Conservation (phyloP, 176 grass and related monocot species). For the Pharus latifolius region DNA sequence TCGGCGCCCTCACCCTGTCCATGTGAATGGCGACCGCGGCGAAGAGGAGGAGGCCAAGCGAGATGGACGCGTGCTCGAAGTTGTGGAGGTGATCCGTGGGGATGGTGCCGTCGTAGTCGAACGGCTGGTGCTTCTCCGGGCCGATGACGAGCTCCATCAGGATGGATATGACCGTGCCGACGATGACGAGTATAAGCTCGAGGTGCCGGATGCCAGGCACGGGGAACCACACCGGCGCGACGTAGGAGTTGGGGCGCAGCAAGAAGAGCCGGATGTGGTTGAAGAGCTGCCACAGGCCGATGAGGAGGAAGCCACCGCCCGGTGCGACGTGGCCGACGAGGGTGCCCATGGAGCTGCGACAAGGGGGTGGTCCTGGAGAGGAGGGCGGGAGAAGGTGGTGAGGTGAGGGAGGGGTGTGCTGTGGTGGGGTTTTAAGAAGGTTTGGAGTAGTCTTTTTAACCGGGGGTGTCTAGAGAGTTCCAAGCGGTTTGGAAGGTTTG, state of each 20-base stretch:
- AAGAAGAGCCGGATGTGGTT: slow-evolving; percentile 61
- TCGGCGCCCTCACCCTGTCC: slow-evolving; percentile 29
- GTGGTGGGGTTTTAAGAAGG: slow-evolving; percentile 32
- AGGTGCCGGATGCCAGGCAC: slow-evolving; percentile 35
- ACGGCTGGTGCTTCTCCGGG: slow-evolving; percentile 71
- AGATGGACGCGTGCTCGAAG: slow-evolving; percentile 98
- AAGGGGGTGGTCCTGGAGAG: not conserved
- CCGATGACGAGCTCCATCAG: slow-evolving; percentile 90
- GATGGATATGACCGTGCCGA: slow-evolving; percentile 43
- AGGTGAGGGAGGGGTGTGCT: not conserved
- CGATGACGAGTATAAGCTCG: slow-evolving; percentile 53
- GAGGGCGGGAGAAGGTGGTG: not conserved
- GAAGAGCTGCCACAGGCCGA: slow-evolving; percentile 85
- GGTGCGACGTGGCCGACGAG: slow-evolving; percentile 77
- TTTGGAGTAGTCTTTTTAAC: too few species aligned
- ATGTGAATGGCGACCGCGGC: slow-evolving; percentile 62
- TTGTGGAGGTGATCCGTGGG: slow-evolving; percentile 87
- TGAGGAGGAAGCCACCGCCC: slow-evolving; percentile 69
- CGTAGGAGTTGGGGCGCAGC: slow-evolving; percentile 51
- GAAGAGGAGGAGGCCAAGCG: slow-evolving; percentile 57
- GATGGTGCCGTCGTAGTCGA: slow-evolving; percentile 78
- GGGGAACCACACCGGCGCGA: slow-evolving; percentile 74
- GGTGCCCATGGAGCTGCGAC: slow-evolving; percentile 45
- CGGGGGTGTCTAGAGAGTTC: slow-evolving; percentile 34
- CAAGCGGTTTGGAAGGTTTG: slow-evolving; percentile 24